phyloP scores from a whole-genome alignment of 305 asterid genomes.

The Rubia balearica region DNA sequence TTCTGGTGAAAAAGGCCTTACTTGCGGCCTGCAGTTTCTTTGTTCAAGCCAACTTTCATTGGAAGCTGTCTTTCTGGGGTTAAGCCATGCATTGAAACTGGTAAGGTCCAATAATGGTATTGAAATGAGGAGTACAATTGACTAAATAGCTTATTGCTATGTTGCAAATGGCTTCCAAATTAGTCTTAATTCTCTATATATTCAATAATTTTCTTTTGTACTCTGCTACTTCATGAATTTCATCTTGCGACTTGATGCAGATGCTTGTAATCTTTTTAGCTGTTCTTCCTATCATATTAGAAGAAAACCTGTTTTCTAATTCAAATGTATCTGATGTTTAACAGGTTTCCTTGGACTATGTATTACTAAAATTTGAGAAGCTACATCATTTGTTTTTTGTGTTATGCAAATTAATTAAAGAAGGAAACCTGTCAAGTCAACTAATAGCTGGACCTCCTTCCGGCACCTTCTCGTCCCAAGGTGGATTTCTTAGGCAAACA shows the following conservation, averaged over 20 bases:
- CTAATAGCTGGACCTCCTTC: conserved; percentile 26
- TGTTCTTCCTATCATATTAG: conserved; percentile 10
- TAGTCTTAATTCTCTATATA: conserved; percentile 10
- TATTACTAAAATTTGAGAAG: conserved; percentile 59
- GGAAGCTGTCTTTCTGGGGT: conserved; percentile 57
- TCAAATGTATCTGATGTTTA: conserved; percentile 13
- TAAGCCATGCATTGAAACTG: conserved; percentile 86
- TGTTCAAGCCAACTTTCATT: conserved; percentile 67
- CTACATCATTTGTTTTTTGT: conserved; percentile 92
- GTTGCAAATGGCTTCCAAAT: neutral
- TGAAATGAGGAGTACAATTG: neutral
- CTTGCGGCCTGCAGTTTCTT: conserved; percentile 78
- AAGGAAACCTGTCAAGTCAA: conserved; percentile 50
- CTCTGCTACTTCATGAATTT: conserved; percentile 2
- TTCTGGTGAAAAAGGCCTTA: conserved; percentile 67
- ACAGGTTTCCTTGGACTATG: conserved; percentile 85
- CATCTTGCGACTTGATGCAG: conserved; percentile 1
- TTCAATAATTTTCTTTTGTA: neutral
- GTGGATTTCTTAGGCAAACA: conserved; percentile 86
- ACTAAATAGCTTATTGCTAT: neutral
- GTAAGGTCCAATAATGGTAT: conserved; percentile 34
- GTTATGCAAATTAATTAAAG: conserved; percentile 81
- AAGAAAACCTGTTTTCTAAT: neutral
- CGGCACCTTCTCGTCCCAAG: conserved; percentile 55
- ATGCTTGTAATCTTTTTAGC: neutral